Percentiles rank a stretch among this genome's conserved stretches.
phyloP scores from a whole-genome alignment of 768 basidiomycete genomes.

The Sarcodon sp. region DNA sequence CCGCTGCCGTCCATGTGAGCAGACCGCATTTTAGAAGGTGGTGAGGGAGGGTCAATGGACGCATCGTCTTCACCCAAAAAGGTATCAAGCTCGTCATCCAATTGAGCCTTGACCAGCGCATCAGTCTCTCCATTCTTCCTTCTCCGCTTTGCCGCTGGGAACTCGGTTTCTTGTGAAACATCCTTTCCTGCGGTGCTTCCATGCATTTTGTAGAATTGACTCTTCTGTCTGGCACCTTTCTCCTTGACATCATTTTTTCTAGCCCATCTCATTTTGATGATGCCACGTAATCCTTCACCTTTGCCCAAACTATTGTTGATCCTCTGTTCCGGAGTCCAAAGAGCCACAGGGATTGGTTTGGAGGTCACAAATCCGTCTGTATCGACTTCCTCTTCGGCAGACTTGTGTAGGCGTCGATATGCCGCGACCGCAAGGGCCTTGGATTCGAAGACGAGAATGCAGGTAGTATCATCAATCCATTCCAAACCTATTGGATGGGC shows the following conservation, averaged over 20 bases:
- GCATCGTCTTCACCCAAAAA: conserved; percentile 41
- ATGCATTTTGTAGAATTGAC: conserved; percentile 71
- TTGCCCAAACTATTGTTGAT: conserved; percentile 62
- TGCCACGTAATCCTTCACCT: conserved; percentile 53
- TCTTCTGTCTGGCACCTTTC: conserved; percentile 57
- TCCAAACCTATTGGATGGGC: conserved; percentile 64
- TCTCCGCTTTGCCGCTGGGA: conserved; percentile 19
- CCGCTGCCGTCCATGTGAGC: conserved; percentile 44
- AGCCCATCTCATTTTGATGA: conserved; percentile 70
- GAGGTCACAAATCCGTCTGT: conserved; percentile 42
- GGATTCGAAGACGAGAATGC: conserved; percentile 62
- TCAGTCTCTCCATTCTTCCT: conserved; percentile 15
- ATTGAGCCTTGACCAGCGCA: conserved; percentile 21
- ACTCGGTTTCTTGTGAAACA: conserved; percentile 9
- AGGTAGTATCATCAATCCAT: conserved; percentile 80
- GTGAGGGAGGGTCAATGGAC: conserved; percentile 22
- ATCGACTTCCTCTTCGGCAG: conserved; percentile 35
- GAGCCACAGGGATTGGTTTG: conserved; percentile 53
- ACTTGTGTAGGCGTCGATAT: conserved; percentile 37
- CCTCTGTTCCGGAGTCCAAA: conserved; percentile 75
- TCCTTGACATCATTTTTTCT: conserved; percentile 61
- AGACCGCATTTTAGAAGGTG: conserved; percentile 56
- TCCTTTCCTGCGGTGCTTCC: conserved; percentile 56
- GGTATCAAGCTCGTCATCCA: conserved; percentile 60
- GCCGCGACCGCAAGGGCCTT: conserved; percentile 39